phyloP scores from a whole-genome alignment of 2,329 filamentous ascomycete species.

The Biscogniauxia mediterranea region DNA sequence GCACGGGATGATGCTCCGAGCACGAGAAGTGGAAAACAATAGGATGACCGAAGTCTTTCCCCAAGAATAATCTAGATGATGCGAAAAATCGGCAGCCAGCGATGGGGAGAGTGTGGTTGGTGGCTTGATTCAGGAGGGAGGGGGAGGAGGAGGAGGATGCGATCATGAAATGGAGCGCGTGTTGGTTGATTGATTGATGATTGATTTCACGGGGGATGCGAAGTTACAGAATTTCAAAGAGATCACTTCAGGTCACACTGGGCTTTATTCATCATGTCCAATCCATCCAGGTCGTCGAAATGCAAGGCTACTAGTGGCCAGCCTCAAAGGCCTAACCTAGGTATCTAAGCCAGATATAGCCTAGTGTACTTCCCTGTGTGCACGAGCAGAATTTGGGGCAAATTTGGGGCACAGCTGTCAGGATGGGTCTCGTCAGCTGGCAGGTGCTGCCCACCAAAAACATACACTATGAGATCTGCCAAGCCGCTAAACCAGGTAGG shows the following conservation, averaged over 20 bases:
- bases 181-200: not conserved
- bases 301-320: not conserved
- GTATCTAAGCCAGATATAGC: not conserved
- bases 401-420: not conserved
- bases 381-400: too few species aligned
- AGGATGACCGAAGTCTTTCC: not conserved
- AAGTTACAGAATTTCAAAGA: not conserved
- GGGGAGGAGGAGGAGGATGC: not conserved
- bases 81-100: not conserved
- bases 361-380: not conserved
- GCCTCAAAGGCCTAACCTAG: not conserved
- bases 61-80: not conserved
- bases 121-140: constrained; percentile 1
- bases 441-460: not conserved
- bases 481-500: not conserved
- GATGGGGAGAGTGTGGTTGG: not conserved
- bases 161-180: not conserved
- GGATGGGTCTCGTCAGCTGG: not conserved
- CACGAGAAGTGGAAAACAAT: not conserved
- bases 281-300: not conserved
- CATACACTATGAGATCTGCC: not conserved
- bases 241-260: not conserved
- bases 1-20: not conserved
- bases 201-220: not conserved
- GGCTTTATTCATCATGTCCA: not conserved